Base-by-base conservation (phyloP, 257 asterid genomes). In the Solanum etuberosum region DNA sequence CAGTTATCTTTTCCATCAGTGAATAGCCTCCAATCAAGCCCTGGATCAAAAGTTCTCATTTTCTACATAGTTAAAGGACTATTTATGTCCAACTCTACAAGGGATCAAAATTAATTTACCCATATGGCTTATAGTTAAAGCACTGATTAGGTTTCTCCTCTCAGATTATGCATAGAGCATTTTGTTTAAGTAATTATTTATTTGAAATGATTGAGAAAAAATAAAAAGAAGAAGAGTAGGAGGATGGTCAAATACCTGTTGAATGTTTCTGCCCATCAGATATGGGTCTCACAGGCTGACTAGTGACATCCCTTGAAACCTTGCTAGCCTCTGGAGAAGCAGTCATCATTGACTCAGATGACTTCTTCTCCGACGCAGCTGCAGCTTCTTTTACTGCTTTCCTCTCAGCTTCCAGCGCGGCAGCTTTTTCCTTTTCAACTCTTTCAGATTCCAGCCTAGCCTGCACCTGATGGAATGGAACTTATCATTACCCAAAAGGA, bases 361-460 rank as follows among this genome's bases (percentile, higher is more conserved):
- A 90, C 78, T 78, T 89, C 91, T 86, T 91, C 25, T 90, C 87
- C 34, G 92, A 95, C 46, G 91, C 96, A 93, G 90, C 95, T 91
- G 93, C 96, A 74, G 91, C 94, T 93, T 92, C 95, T 91, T 91
- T 94, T 46, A 93, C 93, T 88, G 96, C 93, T 85, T 84, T 87
- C 86, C 90, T 93, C 92, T 92, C 93, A 86, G 98, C 96, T 89
- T 93, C 95, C 87, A 88, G 51, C 74, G 94, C 93, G 37, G 89
- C 95, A 18, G 91, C 92, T 92, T 91, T 94, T 90, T 91, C 97
- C 84, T 89, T 90, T 88, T 90, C 95, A 65, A 90, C 92, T 90
- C 85, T 93, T 86, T 94, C 97, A 87, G 94, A 95, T 91, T 90
- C 92, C 84, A 91, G 86, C 90, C 92, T 94, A 86, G 93, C 96